Conservation (phyloP, 306 rosid genomes). For the Pterocarpus macrocarpus region DNA sequence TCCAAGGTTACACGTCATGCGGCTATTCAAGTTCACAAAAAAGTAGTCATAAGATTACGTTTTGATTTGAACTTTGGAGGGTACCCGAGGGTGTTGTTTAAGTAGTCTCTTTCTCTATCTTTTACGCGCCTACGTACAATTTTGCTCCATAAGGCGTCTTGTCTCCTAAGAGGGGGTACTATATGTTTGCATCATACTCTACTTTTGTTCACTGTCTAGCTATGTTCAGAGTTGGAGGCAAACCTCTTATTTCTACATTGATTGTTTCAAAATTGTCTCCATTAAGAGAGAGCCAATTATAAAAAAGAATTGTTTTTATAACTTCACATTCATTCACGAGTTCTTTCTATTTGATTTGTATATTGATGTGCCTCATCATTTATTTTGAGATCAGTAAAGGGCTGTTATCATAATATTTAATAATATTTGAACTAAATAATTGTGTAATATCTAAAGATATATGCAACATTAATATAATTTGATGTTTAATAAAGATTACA, state of each 20-base stretch:
- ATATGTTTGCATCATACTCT: not conserved
- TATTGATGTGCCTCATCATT: no score
- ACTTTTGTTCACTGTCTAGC: constrained; percentile 13
- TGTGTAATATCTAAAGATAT: no score
- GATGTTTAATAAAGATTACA: no score
- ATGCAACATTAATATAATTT: no score
- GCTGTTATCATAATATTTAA: no score
- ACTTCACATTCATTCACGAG: not conserved
- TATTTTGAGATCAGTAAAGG: no score
- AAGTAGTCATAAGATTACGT: constrained; percentile 11
- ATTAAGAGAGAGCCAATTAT: not conserved
- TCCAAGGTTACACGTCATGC: constrained; percentile 48
- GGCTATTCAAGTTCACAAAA: constrained; percentile 56
- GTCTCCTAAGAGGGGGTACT: constrained; percentile 55
- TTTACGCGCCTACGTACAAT: not conserved
- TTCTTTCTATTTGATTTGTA: no score
- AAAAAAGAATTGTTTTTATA: not conserved
- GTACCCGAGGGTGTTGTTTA: not conserved
- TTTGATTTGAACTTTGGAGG: constrained; percentile 35
- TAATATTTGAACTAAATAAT: no score
- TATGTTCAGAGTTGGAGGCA: not conserved
- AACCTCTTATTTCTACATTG: not conserved
- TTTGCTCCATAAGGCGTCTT: constrained; percentile 44
- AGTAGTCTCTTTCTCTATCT: not conserved
- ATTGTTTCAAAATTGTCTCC: constrained; percentile 44